A percentile compares a stretch with the other conserved stretches of the same genome.
Evolutionary conservation across 2,329 filamentous ascomycete genomes (phyloP).

Genomic region (Ophiostoma perfectum): DNA sequence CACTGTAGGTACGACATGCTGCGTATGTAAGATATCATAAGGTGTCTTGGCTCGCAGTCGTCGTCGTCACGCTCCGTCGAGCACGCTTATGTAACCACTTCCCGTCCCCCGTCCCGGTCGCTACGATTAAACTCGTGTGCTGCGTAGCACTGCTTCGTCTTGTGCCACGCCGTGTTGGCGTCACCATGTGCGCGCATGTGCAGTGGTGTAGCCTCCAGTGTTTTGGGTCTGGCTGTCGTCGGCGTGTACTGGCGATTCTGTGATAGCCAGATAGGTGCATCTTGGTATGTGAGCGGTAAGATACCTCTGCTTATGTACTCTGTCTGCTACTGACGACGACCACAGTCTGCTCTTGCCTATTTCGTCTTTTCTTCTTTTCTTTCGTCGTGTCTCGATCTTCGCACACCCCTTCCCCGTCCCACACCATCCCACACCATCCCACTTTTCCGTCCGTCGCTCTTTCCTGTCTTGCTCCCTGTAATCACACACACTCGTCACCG

Average conservation of each 20-base stretch:
- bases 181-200: neutral
- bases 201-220: neutral
- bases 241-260: too few relatives aligned
- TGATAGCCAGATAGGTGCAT: too few relatives aligned
- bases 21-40: too few relatives aligned
- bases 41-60: too few relatives aligned
- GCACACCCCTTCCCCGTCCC: neutral
- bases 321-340: too few relatives aligned
- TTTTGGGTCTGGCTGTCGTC: neutral
- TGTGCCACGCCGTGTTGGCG: neutral
- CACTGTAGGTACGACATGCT: too few relatives aligned
- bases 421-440: conserved; percentile 1
- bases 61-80: too few relatives aligned
- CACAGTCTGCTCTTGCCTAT: too few relatives aligned
- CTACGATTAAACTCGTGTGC: neutral
- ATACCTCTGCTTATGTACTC: too few relatives aligned
- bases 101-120: too few relatives aligned
- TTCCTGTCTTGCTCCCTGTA: neutral
- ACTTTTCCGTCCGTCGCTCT: neutral
- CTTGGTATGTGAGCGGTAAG: too few relatives aligned
- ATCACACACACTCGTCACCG: neutral
- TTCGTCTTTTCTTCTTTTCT: neutral
- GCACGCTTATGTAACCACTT: too few relatives aligned
- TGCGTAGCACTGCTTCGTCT: neutral
- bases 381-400: neutral